Evolutionary conservation across 176 grass and related monocot species (phyloP).

Genomic region (Puccinellia tenuiflora): DNA sequence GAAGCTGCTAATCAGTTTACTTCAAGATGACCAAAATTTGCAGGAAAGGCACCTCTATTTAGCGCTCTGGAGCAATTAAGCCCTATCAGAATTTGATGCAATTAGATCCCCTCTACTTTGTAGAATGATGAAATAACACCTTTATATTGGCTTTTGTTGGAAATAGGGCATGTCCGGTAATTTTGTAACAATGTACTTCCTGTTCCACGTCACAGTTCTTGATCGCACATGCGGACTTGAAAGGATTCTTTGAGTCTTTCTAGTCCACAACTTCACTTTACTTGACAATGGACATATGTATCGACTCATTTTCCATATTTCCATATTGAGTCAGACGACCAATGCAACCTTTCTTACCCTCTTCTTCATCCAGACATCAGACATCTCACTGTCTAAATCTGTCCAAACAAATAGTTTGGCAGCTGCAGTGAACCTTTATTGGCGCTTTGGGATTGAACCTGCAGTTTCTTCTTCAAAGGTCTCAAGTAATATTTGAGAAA

Average conservation of each 20-base stretch:
- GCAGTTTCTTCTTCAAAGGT: conserved; percentile 1
- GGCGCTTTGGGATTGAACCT: not conserved
- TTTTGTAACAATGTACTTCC: not conserved
- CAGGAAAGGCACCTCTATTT: not conserved
- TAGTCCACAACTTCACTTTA: not conserved
- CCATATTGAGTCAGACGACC: not conserved
- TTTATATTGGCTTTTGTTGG: conserved; percentile 7
- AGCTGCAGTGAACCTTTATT: not conserved
- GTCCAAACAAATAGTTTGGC: not conserved
- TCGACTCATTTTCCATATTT: not conserved
- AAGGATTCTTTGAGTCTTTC: not conserved
- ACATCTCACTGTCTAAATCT: not conserved
- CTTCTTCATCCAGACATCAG: not conserved
- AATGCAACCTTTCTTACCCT: not conserved
- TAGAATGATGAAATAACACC: not conserved
- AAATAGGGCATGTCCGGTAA: not conserved
- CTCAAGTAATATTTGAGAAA: not conserved
- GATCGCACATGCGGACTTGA: not conserved
- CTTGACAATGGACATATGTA: not conserved
- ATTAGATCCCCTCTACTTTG: conserved; percentile 4
- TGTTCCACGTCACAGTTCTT: not conserved
- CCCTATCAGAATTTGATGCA: not conserved
- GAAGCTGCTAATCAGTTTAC: not conserved
- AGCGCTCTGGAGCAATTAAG: not conserved
- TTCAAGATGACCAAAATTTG: not conserved